A percentile compares a stretch with the other conserved stretches of the same genome.
Conservation (phyloP, 2,329 filamentous ascomycete genomes). For the Cladosporium austrohemisphaericum region DNA sequence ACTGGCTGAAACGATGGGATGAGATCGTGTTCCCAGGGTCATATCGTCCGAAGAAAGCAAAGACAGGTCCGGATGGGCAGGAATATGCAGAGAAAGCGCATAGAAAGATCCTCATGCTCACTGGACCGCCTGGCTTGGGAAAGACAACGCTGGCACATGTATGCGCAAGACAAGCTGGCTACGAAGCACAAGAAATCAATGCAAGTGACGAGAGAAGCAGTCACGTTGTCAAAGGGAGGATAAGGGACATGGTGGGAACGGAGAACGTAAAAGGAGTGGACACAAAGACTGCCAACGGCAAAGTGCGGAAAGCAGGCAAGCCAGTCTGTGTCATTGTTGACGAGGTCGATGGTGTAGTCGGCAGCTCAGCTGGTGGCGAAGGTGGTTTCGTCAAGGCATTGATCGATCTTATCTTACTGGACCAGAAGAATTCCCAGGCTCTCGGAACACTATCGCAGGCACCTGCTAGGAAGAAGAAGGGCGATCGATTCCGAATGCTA, state of each 20-base stretch:
- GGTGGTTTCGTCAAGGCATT: slow-evolving; percentile 93
- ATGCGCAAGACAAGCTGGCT: slow-evolving; percentile 89
- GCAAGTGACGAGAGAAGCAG: slow-evolving; percentile 91
- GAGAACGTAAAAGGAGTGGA: slow-evolving; percentile 81
- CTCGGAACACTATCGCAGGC: slow-evolving; percentile 34
- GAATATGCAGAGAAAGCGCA: slow-evolving; percentile 67
- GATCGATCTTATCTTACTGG: slow-evolving; percentile 80
- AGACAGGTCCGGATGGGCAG: slow-evolving; percentile 43
- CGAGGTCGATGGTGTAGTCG: slow-evolving; percentile 91
- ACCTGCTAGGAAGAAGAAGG: slow-evolving; percentile 60
- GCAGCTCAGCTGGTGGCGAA: slow-evolving; percentile 69
- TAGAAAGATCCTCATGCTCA: slow-evolving; percentile 82
- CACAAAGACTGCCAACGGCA: slow-evolving; percentile 49
- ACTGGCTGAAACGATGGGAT: slow-evolving; percentile 95
- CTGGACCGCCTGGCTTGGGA: slow-evolving; percentile 86
- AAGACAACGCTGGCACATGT: slow-evolving; percentile 97
- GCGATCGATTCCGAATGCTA: slow-evolving; percentile 81
- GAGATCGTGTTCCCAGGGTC: slow-evolving; percentile 82
- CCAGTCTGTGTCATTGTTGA: slow-evolving; percentile 94
- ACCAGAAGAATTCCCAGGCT: slow-evolving; percentile 70
- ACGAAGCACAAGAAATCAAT: slow-evolving; percentile 96
- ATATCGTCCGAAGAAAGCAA: slow-evolving; percentile 55
- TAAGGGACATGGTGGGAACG: slow-evolving; percentile 86
- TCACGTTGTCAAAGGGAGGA: slow-evolving; percentile 85
- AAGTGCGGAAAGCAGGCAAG: slow-evolving; percentile 68